A percentile compares a stretch with the other conserved stretches of the same genome.
These are phyloP conservation scores for Hansenula sp. DNA, from an alignment of 1,139 yeast genomes.

Conservation along the genomic window DNA sequence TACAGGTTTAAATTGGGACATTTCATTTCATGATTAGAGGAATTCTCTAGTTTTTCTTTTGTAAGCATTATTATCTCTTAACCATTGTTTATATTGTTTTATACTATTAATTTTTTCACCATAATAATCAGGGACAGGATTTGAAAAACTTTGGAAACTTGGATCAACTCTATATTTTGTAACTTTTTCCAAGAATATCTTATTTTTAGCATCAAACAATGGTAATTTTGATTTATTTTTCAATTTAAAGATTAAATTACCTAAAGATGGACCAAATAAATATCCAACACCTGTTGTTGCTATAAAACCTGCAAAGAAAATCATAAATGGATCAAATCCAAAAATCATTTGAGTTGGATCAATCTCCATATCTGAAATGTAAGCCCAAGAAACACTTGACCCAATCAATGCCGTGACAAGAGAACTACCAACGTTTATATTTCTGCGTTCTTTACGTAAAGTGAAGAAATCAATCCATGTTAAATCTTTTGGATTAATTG, in stretches of 20 bases:
- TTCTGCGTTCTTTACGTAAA: slow-evolving; percentile 71
- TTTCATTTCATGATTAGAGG: slow-evolving; percentile 33
- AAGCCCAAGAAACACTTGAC: slow-evolving; percentile 68
- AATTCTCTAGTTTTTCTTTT: slow-evolving; percentile 82
- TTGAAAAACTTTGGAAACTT: slow-evolving; percentile 83
- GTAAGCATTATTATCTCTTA: slow-evolving; percentile 90
- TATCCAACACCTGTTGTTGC: slow-evolving; percentile 78
- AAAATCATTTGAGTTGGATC: slow-evolving; percentile 79
- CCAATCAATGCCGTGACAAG: slow-evolving; percentile 65
- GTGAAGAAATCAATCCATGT: slow-evolving; percentile 77
- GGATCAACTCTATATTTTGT: slow-evolving; percentile 87
- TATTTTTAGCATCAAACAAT: slow-evolving; percentile 58
- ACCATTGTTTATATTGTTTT: slow-evolving; percentile 89
- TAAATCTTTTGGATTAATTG: slow-evolving; percentile 6
- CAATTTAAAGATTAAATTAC: slow-evolving; percentile 62
- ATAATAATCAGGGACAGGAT: slow-evolving; percentile 96
- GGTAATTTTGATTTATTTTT: slow-evolving; percentile 43
- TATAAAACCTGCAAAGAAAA: slow-evolving; percentile 62
- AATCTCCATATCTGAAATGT: slow-evolving; percentile 74
- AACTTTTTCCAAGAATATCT: slow-evolving; percentile 68
- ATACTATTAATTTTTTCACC: slow-evolving; percentile 92
- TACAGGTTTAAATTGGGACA: neutral
- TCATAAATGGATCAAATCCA: slow-evolving; percentile 85
- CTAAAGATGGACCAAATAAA: slow-evolving; percentile 79
- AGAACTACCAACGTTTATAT: slow-evolving; percentile 66